Evolutionary conservation across 1,139 yeast species (phyloP).

Genomic region (Spathaspora sp.): DNA sequence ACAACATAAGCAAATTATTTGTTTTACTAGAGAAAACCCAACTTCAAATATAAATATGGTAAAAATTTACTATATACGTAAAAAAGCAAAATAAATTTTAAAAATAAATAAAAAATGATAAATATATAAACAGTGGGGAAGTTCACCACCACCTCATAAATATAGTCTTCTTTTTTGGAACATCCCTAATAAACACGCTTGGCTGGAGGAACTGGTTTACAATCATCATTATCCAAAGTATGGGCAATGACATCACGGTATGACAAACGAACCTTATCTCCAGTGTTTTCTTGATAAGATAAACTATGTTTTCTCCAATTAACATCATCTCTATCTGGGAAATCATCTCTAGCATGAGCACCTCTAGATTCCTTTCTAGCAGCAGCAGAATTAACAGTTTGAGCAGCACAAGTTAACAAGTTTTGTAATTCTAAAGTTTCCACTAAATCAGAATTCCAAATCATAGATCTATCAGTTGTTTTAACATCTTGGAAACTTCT

Average conservation of each 20-base stretch:
- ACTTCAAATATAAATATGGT: neutral
- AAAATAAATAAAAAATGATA: neutral
- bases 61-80: neutral
- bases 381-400: constrained; percentile 92
- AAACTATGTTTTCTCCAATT: constrained; percentile 98
- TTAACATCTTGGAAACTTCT: constrained; percentile 64
- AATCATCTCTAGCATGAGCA: constrained; percentile 99
- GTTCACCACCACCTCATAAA: neutral
- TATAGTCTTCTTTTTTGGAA: neutral
- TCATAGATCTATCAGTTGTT: constrained; percentile 95
- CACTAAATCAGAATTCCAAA: constrained; percentile 96
- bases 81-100: neutral
- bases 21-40: no score
- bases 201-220: constrained; percentile 96
- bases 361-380: constrained; percentile 98
- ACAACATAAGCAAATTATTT: no score
- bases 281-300: constrained; percentile 80
- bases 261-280: constrained; percentile 70
- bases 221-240: constrained; percentile 88
- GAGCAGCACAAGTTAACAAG: constrained; percentile 95
- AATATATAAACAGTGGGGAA: neutral
- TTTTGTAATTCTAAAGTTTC: constrained; percentile 96
- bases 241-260: constrained; percentile 85
- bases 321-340: constrained; percentile 90
- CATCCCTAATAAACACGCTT: constrained; percentile 78